These are phyloP conservation scores for Cryptococcus maquisensis DNA, from an alignment of 1,284 basidiomycete species.

Conservation along the genomic window DNA sequence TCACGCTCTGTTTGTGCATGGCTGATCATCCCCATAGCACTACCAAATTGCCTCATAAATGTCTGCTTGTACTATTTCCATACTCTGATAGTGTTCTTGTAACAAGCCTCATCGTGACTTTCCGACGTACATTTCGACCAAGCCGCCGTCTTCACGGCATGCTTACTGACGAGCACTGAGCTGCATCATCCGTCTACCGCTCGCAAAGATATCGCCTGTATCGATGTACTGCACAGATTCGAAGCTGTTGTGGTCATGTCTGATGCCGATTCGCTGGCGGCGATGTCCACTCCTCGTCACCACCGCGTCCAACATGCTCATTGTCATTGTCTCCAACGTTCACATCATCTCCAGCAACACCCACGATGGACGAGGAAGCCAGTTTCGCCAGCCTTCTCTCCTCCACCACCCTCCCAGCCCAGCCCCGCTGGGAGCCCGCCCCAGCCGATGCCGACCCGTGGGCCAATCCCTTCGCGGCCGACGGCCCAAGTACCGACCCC, in stretches of 20 bases:
- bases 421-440: slow-evolving; percentile 24
- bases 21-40: slow-evolving; percentile 18
- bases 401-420: slow-evolving; percentile 27
- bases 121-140: too few relatives aligned
- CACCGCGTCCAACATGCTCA: background rate
- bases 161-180: too few relatives aligned
- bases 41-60: slow-evolving; percentile 11
- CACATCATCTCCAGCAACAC: background rate
- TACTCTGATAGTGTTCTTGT: too few relatives aligned
- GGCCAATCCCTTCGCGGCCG: slow-evolving; percentile 46
- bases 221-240: too few relatives aligned
- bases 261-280: too few relatives aligned
- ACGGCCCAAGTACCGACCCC: slow-evolving; percentile 1
- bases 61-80: background rate
- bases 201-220: too few relatives aligned
- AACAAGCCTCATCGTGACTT: too few relatives aligned
- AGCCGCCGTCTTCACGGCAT: too few relatives aligned
- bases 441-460: slow-evolving; percentile 36
- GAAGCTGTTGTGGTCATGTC: too few relatives aligned
- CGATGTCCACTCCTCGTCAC: too few relatives aligned
- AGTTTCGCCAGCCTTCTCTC: slow-evolving; percentile 41
- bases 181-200: too few relatives aligned
- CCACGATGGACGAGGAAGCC: slow-evolving; percentile 44
- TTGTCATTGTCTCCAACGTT: background rate
- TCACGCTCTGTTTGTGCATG: too few relatives aligned